Conservation (phyloP, 306 rosid species). For the Trifolium pratense region DNA sequence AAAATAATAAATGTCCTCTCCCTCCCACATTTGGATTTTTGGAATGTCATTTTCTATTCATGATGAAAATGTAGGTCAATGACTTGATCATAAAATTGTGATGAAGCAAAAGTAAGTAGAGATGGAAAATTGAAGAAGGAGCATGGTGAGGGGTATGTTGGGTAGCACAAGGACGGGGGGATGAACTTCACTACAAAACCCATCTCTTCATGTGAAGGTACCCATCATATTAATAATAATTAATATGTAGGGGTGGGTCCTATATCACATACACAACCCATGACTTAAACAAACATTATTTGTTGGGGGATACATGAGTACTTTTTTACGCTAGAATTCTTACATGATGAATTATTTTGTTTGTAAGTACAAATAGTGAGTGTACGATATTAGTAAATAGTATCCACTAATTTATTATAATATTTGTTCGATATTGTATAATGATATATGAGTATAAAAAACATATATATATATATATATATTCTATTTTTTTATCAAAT, state of each 20-base stretch:
- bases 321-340: not conserved
- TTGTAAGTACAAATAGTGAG: conserved; percentile 1
- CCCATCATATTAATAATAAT: conserved; percentile 60
- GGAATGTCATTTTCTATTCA: not conserved
- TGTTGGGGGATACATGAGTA: not conserved
- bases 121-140: conserved; percentile 31
- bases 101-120: not conserved
- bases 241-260: conserved; percentile 49
- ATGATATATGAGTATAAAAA: no score
- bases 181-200: conserved; percentile 50
- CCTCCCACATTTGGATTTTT: not conserved
- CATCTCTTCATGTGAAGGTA: conserved; percentile 69
- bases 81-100: not conserved
- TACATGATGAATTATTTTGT: conserved; percentile 6
- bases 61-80: not conserved
- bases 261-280: conserved; percentile 64
- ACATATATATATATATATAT: no score
- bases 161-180: conserved; percentile 68
- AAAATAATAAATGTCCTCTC: no score
- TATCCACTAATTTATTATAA: no score
- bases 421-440: no score
- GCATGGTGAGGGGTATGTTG: conserved; percentile 45
- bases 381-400: conserved; percentile 8
- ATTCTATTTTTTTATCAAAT: no score
- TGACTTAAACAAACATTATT: conserved; percentile 47